Evolutionary conservation across 176 grass and related monocot genomes (phyloP).

Genomic region (Hsuehochloa calcarea): DNA sequence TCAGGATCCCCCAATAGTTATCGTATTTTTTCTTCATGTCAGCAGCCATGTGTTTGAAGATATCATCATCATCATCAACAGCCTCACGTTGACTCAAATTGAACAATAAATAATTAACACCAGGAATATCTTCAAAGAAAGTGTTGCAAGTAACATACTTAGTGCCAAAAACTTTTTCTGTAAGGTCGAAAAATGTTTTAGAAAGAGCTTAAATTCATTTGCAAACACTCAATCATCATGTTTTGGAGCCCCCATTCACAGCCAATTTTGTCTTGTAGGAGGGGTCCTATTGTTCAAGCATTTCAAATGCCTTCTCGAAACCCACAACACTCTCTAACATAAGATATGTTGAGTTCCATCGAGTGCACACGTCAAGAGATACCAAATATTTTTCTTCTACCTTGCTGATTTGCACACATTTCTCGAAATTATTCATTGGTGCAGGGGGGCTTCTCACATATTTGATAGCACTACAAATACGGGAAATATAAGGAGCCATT

Average conservation of each 20-base stretch:
- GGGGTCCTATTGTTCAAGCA: neutral
- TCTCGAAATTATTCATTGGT: too few species aligned
- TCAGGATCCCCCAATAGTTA: neutral
- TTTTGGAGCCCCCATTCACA: neutral
- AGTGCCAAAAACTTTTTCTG: neutral
- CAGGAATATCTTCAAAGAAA: neutral
- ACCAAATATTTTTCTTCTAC: too few species aligned
- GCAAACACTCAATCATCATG: neutral
- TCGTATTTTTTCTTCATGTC: neutral
- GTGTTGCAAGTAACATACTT: neutral
- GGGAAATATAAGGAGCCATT: too few species aligned
- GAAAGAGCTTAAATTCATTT: neutral
- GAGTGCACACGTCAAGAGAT: too few species aligned
- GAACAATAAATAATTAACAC: neutral
- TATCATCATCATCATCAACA: neutral
- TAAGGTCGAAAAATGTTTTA: neutral
- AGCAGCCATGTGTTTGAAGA: neutral
- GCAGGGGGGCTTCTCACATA: too few species aligned
- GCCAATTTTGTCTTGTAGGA: neutral
- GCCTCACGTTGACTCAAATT: neutral
- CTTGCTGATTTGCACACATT: too few species aligned
- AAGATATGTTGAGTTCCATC: too few species aligned
- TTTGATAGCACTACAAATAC: too few species aligned
- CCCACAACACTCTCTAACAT: neutral
- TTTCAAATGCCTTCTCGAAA: neutral